Conservation (phyloP, 2,329 filamentous ascomycete species). For the Cyclaneusma minus region DNA sequence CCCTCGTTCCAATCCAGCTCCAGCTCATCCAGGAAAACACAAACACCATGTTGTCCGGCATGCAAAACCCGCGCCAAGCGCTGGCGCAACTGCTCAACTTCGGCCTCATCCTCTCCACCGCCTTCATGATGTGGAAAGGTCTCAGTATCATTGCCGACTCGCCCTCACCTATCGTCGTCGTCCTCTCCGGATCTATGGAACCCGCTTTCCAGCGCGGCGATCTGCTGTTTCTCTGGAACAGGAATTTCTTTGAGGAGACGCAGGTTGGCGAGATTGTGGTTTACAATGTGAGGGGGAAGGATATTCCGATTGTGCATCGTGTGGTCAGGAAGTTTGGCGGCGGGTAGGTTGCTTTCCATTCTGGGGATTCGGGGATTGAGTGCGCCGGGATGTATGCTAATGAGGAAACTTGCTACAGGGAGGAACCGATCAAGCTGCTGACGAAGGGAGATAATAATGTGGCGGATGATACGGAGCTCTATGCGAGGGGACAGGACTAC, state of each 20-base stretch:
- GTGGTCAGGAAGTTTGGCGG: constrained; percentile 60
- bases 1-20: neutral
- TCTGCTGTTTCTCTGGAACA: constrained; percentile 42
- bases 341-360: constrained; percentile 26
- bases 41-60: constrained; percentile 34
- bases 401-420: constrained; percentile 19
- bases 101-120: constrained; percentile 55
- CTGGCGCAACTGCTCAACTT: constrained; percentile 57
- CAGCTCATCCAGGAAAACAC: constrained; percentile 1
- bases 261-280: constrained; percentile 61
- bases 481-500: constrained; percentile 75
- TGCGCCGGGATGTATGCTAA: neutral
- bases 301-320: constrained; percentile 94
- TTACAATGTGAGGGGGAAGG: constrained; percentile 67
- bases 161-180: constrained; percentile 43
- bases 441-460: constrained; percentile 97
- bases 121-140: constrained; percentile 63
- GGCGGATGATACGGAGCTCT: constrained; percentile 83
- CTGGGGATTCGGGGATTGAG: neutral
- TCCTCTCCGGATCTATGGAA: constrained; percentile 45
- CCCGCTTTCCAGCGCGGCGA: constrained; percentile 45
- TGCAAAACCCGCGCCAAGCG: constrained; percentile 49
- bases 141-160: constrained; percentile 48
- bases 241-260: constrained; percentile 35
- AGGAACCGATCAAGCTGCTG: constrained; percentile 56